Evolutionary conservation across 2,329 filamentous ascomycete genomes (phyloP).

Genomic region (Ascochyta lentis): DNA sequence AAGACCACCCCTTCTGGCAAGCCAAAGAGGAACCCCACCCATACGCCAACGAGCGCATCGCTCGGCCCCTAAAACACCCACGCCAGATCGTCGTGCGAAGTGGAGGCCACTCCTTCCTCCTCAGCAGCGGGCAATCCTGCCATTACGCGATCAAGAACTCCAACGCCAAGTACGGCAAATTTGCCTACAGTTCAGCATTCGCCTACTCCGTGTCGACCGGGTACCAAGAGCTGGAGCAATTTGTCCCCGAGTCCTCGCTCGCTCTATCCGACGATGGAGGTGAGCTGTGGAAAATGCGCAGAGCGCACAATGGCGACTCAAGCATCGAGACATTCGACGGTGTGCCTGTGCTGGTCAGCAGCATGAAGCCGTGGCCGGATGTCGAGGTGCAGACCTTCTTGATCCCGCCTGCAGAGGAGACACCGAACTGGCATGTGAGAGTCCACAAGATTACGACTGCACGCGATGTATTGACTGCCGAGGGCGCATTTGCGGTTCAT

Average conservation of each 20-base stretch:
- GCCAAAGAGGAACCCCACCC: slow-evolving; percentile 69
- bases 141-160: slow-evolving; percentile 83
- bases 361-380: slow-evolving; percentile 74
- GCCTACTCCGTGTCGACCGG: slow-evolving; percentile 80
- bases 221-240: slow-evolving; percentile 76
- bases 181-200: slow-evolving; percentile 78
- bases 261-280: slow-evolving; percentile 79
- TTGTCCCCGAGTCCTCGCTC: slow-evolving; percentile 76
- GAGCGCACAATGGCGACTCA: slow-evolving; percentile 67
- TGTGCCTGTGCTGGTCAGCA: slow-evolving; percentile 68
- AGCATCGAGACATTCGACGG: slow-evolving; percentile 64
- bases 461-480: slow-evolving; percentile 71
- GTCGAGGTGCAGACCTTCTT: slow-evolving; percentile 71
- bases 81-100: slow-evolving; percentile 75
- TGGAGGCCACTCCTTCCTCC: slow-evolving; percentile 77
- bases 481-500: slow-evolving; percentile 76
- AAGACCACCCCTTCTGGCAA: slow-evolving; percentile 77
- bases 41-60: slow-evolving; percentile 61
- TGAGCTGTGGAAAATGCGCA: slow-evolving; percentile 79
- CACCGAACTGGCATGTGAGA: slow-evolving; percentile 71
- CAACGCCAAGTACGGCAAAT: slow-evolving; percentile 81
- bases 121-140: slow-evolving; percentile 77
- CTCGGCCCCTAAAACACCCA: slow-evolving; percentile 70
- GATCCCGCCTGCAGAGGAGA: slow-evolving; percentile 64
- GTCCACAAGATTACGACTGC: slow-evolving; percentile 66